These are phyloP conservation scores for Paramecium tetraurelia DNA, from an alignment of 73 alveolate species.

Conservation along the genomic window DNA sequence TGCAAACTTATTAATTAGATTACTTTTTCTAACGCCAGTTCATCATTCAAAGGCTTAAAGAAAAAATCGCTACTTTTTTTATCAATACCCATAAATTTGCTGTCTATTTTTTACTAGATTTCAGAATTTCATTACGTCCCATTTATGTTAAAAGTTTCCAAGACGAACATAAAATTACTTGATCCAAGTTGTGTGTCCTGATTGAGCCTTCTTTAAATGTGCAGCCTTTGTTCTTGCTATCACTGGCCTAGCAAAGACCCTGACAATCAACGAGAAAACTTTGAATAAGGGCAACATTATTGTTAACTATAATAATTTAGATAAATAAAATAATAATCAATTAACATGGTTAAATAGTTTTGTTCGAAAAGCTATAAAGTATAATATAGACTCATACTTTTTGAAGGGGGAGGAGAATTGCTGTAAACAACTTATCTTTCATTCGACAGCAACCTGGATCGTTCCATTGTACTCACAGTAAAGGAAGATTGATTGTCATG, in stretches of 20 bases:
- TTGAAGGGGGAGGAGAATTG: conserved; percentile 41
- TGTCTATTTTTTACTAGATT: conserved; percentile 40
- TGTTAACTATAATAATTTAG: neutral
- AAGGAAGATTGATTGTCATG: neutral
- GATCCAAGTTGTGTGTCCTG: neutral
- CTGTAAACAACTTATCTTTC: neutral
- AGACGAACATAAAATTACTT: conserved; percentile 14
- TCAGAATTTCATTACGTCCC: conserved; percentile 55
- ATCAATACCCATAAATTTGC: conserved; percentile 57
- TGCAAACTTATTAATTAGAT: neutral
- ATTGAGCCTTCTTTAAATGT: conserved; percentile 21
- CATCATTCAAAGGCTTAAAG: conserved; percentile 50
- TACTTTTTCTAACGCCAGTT: conserved; percentile 52
- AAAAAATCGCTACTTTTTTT: conserved; percentile 40
- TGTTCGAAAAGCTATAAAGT: conserved; percentile 39
- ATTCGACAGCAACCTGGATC: neutral
- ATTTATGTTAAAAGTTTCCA: conserved; percentile 47
- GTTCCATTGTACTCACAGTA: neutral
- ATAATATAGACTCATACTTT: neutral
- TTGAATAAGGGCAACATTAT: conserved; percentile 55
- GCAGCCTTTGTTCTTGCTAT: conserved; percentile 56
- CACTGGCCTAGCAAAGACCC: conserved; percentile 61
- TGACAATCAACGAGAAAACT: conserved; percentile 54
- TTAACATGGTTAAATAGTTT: conserved; percentile 44
- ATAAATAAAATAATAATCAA: neutral